Base-by-base conservation (phyloP, 441 rosid species). In the Mallotus repandus region DNA sequence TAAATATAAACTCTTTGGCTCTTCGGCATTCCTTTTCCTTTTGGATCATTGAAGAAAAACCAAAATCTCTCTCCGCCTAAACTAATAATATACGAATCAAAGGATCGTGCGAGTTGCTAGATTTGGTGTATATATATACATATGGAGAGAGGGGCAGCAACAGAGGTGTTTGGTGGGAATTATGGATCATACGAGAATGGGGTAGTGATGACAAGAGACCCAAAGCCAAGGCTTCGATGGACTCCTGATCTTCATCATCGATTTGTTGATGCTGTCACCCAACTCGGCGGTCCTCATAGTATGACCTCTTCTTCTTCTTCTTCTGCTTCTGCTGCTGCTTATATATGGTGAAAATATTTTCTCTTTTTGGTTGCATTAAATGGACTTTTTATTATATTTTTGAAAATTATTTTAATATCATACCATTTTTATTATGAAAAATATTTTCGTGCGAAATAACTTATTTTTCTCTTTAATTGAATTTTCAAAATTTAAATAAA, bases 191-290 rank as follows among this genome's bases (percentile, higher is more conserved):
- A 81, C 54, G 89, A 87, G 63, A 87, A 86, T 29, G 92, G 92
- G 65, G 89, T 91, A 12, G 85, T 76, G 70, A 68, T 90, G 95
- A 90, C 89, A 1, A 88, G 99, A 85, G 97, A 94, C 80, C 94
- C 98, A 3, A 94, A 90, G 76, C 98, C 98, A 53, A 88, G 97
- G 12, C 97, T 94, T 66, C 89, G 97, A 1, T 94, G 98, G 98
- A 91, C 98, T 7, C 82, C 93, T 2, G 98, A 91, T 76, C 98
- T 94, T 73, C 98, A 94, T 70, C 93, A 86, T 12, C 87, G 96
- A 62, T 93, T 93, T 71, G 84, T 93, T 21, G 97, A 93, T 70
- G 97, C 92, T 55, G 96, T 93, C 76, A 81, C 94, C 46, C 87
- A 93, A 76, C 98, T 93, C 22, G 98, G 98, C 7, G 98, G 98